Evolutionary conservation across 441 rosid species (phyloP), one percentile per base, ranked within the genome.

Genomic region (Omphalea diandra): DNA sequence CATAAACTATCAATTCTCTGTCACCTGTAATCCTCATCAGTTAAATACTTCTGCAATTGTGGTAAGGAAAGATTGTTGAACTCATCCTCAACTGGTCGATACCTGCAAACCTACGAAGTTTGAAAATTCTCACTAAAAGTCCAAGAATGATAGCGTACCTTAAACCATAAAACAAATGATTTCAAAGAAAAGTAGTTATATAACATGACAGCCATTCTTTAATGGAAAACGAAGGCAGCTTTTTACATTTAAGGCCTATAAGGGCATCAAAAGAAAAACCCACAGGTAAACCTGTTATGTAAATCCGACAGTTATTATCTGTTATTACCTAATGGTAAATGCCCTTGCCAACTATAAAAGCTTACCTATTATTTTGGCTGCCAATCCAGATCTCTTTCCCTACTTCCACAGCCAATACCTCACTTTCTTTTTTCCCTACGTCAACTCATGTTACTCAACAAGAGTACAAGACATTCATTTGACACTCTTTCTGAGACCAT

Each of bases 1-100:
- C 27, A 36, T 43, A 70, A 54, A 18, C 65, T 41, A 33, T 47
- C 40, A 77, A 56, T 63, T 29, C 31, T 57, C 36, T 9, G 60
- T 43, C 71, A 95, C 99, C 96, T 88, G 86, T 82, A 88, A 70
- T 95, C 97, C 80, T 88, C 92, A 77, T 88, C 90, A 10, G 86
- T 82, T 55, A 89, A 81, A 77, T 77, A 85, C 86, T 90, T 95
- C 67, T 87, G 96, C 69, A 95, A 71, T 75, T 90, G 90, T 20
- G 90, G 33, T 50, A 82, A 49, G 57, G 86, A 81, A 58, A 98
- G 98, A 72, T 83, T 86, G 64, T 68, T 81, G 79, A 88, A 84
- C 83, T 93, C 97, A 65, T 95, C 97, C 75, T 90, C 95, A 60
- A 95, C 50, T 63, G 50, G 80, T 55, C 87, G 90, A 72, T 80